Evolutionary conservation across 306 rosid genomes (phyloP), one percentile per base, ranked within the genome.

Genomic region (Gleditsia sinensis): DNA sequence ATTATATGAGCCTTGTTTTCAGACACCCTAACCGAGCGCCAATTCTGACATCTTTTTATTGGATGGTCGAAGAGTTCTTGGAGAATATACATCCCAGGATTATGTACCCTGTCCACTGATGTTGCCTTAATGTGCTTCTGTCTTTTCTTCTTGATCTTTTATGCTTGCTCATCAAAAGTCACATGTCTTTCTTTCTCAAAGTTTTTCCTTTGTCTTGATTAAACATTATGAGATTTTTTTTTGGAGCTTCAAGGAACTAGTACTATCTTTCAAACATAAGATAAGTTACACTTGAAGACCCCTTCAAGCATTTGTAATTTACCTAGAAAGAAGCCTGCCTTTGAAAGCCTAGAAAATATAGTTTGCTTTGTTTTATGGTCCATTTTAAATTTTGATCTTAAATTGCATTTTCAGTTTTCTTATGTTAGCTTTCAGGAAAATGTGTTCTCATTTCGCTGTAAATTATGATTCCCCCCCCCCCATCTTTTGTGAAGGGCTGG

Each of bases 401-500:
- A 11, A 54, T 79, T 14, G 32, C 75, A 37, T 33, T 57, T 73
- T 74, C 56, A 28, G 23, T 72, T 69, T 72, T 27, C 24, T 72
- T 51, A 4, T 57, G 23, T 79, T 46, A 23, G 34, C 46, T 55
- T 74, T 75, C 30, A 30, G 42, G 19, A 45, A 69, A 59, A 11
- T 56, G 11, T 57, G 63, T 70, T 80, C 49, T n/a, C 57, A 61
- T 55, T 65, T 20, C 34, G n/a, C 34, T 58, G 32, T 24, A 34
- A 37, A 30, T 67, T 82, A 45, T 60, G 32, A 33, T 33, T 77
- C 34, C 56, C 46, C 54, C 49, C 67, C 59, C 43, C 39, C 46
- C 56, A 23, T 78, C 30, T 39, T 75, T 75, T 85, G 78, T 83
- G 40, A 67, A 93, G 98, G 96, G 97, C 54, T 93, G 98, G 97